A percentile compares a stretch with the other conserved stretches of the same genome.
These are phyloP conservation scores for Panus rudis DNA, from an alignment of 768 basidiomycete genomes.

Conservation along the genomic window DNA sequence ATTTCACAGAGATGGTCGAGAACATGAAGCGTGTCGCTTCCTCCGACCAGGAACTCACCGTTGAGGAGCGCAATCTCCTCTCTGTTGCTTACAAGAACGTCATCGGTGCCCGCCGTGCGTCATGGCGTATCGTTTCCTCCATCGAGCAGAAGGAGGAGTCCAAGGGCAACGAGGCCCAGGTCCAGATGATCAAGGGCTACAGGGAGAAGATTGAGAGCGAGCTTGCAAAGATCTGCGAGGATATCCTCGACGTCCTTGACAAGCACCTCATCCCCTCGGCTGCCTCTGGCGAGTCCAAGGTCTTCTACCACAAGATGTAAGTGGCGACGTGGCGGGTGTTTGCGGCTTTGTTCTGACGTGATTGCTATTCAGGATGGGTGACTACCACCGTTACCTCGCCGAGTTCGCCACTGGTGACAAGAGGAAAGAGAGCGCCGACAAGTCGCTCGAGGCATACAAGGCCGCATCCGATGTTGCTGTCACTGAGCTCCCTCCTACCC, in stretches of 20 bases:
- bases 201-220: slow-evolving; percentile 97
- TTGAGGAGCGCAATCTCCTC: slow-evolving; percentile 96
- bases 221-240: slow-evolving; percentile 97
- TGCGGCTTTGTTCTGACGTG: not conserved
- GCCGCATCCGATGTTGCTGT: slow-evolving; percentile 95
- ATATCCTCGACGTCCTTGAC: slow-evolving; percentile 94
- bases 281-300: slow-evolving; percentile 94
- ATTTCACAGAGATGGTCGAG: slow-evolving; percentile 82
- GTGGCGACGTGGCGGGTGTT: slow-evolving; percentile 22
- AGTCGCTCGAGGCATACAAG: slow-evolving; percentile 96
- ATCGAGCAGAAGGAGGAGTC: slow-evolving; percentile 99
- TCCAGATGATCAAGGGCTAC: slow-evolving; percentile 96
- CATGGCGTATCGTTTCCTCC: slow-evolving; percentile 96
- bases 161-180: slow-evolving; percentile 94
- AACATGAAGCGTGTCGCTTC: slow-evolving; percentile 99
- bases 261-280: slow-evolving; percentile 98
- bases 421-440: slow-evolving; percentile 95
- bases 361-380: slow-evolving; percentile 4
- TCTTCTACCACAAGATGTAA: slow-evolving; percentile 99
- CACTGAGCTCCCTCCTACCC: slow-evolving; percentile 90
- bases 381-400: slow-evolving; percentile 34
- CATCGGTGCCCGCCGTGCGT: slow-evolving; percentile 95
- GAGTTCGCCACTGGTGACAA: slow-evolving; percentile 98
- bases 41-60: slow-evolving; percentile 95
- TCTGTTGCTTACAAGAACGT: slow-evolving; percentile 99